Percentiles rank a stretch among this genome's conserved stretches.
Evolutionary conservation across 257 asterid genomes (phyloP).

Genomic region (Leptodermis oblonga): DNA sequence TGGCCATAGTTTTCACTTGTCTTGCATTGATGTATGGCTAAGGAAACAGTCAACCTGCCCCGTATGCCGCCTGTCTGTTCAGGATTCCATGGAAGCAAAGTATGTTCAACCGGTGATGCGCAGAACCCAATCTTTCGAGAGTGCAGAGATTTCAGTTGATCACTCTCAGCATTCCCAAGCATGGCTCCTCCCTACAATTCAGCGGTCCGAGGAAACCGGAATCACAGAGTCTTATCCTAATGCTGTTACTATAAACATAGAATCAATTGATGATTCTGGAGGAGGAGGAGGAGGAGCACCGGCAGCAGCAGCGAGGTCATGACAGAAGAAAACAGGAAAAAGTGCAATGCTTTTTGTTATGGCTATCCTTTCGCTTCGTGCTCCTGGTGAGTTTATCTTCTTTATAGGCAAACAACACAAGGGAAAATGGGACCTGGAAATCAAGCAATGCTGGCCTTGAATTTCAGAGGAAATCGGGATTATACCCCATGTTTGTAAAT

Average conservation of each 20-base stretch:
- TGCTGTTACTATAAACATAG: conserved; percentile 35
- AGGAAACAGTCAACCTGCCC: conserved; percentile 86
- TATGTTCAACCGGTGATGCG: conserved; percentile 27
- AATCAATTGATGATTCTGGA: conserved; percentile 29
- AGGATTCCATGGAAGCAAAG: conserved; percentile 41
- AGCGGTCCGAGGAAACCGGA: conserved; percentile 25
- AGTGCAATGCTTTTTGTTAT: not conserved
- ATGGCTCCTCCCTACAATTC: conserved; percentile 41
- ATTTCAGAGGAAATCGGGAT: not conserved
- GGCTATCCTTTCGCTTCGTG: conserved; percentile 3
- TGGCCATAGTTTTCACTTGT: conserved; percentile 75
- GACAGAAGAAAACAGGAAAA: conserved; percentile 18
- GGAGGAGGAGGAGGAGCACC: no score
- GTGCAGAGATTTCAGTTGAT: conserved; percentile 37
- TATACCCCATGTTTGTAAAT: conserved; percentile 13
- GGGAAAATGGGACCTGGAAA: not conserved
- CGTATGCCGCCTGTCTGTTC: conserved; percentile 74
- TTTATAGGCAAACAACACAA: not conserved
- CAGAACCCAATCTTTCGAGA: conserved; percentile 37
- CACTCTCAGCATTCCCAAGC: conserved; percentile 49
- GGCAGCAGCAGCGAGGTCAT: conserved; percentile 35
- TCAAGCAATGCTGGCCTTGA: not conserved
- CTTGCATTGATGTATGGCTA: conserved; percentile 87
- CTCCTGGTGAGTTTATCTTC: not conserved
- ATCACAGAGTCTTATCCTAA: conserved; percentile 24